A percentile compares a stretch with the other conserved stretches of the same genome.
These are phyloP conservation scores for Melastoma malabathricum DNA, from an alignment of 345 rosid species.

Conservation along the genomic window DNA sequence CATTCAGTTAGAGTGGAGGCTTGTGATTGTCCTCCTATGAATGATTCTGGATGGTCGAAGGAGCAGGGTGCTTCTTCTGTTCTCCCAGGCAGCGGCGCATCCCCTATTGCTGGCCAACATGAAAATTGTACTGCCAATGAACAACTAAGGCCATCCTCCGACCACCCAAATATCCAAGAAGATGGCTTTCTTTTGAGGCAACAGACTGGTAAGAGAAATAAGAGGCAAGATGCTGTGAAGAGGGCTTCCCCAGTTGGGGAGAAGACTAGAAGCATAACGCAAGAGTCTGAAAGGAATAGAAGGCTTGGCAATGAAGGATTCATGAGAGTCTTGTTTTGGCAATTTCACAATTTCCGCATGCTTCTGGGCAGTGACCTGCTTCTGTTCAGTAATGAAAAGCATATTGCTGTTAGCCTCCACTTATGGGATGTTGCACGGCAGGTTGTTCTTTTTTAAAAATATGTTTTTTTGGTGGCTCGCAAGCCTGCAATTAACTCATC, in stretches of 20 bases:
- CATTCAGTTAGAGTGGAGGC: conserved; percentile 98
- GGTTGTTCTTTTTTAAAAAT: conserved; percentile 24
- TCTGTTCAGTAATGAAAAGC: conserved; percentile 85
- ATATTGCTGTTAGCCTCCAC: conserved; percentile 91
- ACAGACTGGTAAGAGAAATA: conserved; percentile 39
- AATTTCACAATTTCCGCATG: conserved; percentile 94
- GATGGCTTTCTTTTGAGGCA: conserved; percentile 45
- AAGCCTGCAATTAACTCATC: background rate
- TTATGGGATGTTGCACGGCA: conserved; percentile 72
- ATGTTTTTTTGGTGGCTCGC: background rate
- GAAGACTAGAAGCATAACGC: conserved; percentile 49
- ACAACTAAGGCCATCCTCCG: conserved; percentile 22
- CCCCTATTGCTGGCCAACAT: conserved; percentile 30
- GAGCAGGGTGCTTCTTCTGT: conserved; percentile 41
- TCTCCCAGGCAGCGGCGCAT: conserved; percentile 36
- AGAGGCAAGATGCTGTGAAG: conserved; percentile 35
- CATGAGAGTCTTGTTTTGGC: conserved; percentile 78
- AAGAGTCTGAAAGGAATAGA: conserved; percentile 73
- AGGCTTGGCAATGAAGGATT: conserved; percentile 64
- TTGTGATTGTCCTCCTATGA: conserved; percentile 83
- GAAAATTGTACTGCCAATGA: conserved; percentile 27
- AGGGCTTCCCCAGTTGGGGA: conserved; percentile 61
- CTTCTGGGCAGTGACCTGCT: conserved; percentile 92
- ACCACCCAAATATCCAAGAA: conserved; percentile 38
- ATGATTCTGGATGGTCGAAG: conserved; percentile 30